Base-by-base conservation (phyloP, 129 eudicot genomes). In the Saposhnikovia divaricata region DNA sequence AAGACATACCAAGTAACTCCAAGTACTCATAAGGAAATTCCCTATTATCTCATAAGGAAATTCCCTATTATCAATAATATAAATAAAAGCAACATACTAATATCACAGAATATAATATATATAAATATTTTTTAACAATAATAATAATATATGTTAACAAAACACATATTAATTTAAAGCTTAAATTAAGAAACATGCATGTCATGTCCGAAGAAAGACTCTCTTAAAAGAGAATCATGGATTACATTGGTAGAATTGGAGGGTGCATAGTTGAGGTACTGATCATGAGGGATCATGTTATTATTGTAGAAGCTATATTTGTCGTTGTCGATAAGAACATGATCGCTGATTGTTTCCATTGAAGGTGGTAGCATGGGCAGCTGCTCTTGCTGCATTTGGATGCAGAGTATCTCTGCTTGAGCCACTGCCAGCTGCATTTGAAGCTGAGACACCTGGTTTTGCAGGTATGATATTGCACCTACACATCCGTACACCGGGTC, bases 401-500 rank as follows among this genome's bases (percentile, higher is more conserved):
- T 78, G 90, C 93, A 93, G 18, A 93, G 81, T 15, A 93, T 89
- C 85, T 93, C 98, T 0, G 98, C 88, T 69, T 91, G 95, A 69
- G 98, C 98, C 84, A 91, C 88, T 42, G 98, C 98, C 61, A 93
- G 88, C 48, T 93, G 95, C 95, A 86, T 91, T 83, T 93, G 95
- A 63, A 93, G 91, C 83, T 89, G 89, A 25, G 97, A 84, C 37
- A 93, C 98, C 75, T 93, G 88, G 80, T 81, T 84, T 39, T 93
- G 97, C 76, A 93, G 80, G 82, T 81, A 84, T 2, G 93, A 91
- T 76, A 93, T 91, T 2, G 91, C 93, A 12, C 97, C 98, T 43
- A 93, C 97, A 44, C 98, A 93, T 46, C 98, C 98, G 61, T 93
- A 91, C 9, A 93, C 93, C 0, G 98, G 98, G 78, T 93, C 98